A percentile compares a stretch with the other conserved stretches of the same genome.
Conservation (phyloP, 169 alveolate genomes). For the Plasmodium malariae region DNA sequence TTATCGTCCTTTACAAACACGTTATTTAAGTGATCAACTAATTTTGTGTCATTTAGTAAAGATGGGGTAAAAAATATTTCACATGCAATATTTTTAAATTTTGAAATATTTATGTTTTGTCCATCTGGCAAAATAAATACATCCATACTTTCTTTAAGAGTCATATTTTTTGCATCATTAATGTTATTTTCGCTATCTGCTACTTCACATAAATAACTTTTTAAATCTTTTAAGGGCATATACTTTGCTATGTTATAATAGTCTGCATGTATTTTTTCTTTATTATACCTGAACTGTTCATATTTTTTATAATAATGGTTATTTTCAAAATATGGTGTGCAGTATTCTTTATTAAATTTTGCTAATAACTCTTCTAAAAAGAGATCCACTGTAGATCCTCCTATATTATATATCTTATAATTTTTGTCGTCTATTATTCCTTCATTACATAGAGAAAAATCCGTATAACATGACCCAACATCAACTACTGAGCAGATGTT, state of each 20-base stretch:
- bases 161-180: slow-evolving; percentile 61
- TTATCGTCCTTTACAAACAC: slow-evolving; percentile 22
- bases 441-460: slow-evolving; percentile 51
- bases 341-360: slow-evolving; percentile 41
- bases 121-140: slow-evolving; percentile 68
- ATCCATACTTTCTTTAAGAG: slow-evolving; percentile 33
- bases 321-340: slow-evolving; percentile 53
- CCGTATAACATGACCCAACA: slow-evolving; percentile 57
- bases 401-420: slow-evolving; percentile 64
- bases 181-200: slow-evolving; percentile 61
- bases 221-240: slow-evolving; percentile 57
- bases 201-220: slow-evolving; percentile 66
- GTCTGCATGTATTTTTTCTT: slow-evolving; percentile 30
- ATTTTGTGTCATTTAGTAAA: slow-evolving; percentile 16
- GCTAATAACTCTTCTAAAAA: slow-evolving; percentile 32
- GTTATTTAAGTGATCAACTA: slow-evolving; percentile 13
- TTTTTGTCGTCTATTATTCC: slow-evolving; percentile 53
- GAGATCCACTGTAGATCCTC: slow-evolving; percentile 36
- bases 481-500: slow-evolving; percentile 48
- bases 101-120: slow-evolving; percentile 56
- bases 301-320: background rate
- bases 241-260: slow-evolving; percentile 58
- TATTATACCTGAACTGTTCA: background rate
- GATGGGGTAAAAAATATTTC: slow-evolving; percentile 71
- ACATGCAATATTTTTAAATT: slow-evolving; percentile 52